A percentile compares a stretch with the other conserved stretches of the same genome.
These are phyloP conservation scores for Vachellia collinsii DNA, from an alignment of 306 rosid species.

Conservation along the genomic window DNA sequence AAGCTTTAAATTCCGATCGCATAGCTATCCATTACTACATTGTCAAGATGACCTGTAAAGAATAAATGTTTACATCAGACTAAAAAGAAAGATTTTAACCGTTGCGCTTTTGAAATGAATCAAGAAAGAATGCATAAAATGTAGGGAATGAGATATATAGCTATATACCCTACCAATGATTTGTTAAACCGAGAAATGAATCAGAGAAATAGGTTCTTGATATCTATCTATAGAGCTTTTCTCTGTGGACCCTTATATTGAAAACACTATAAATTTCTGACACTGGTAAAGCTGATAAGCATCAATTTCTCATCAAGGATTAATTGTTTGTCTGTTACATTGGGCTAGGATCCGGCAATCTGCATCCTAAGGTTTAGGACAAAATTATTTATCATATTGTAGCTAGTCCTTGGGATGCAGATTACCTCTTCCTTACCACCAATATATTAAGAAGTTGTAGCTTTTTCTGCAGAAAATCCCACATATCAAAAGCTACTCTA, in stretches of 20 bases:
- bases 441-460: neutral
- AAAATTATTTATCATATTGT: neutral
- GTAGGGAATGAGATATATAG: neutral
- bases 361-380: conserved; percentile 48
- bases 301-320: neutral
- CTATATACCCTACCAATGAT: neutral
- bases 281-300: neutral
- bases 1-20: neutral
- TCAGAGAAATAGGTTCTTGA: neutral
- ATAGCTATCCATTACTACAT: neutral
- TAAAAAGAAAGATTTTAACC: neutral
- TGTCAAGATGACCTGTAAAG: neutral
- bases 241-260: neutral
- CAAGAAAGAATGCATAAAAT: neutral
- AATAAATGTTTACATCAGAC: neutral
- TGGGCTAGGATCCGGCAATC: neutral
- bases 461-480: neutral
- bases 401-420: neutral
- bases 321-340: neutral
- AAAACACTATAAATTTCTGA: neutral
- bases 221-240: neutral
- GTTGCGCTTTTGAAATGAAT: neutral
- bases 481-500: no score
- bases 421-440: neutral
- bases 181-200: neutral